These are phyloP conservation scores for Hyphodiscus hymeniophilus DNA, from an alignment of 495 filamentous ascomycete species.

Conservation along the genomic window DNA sequence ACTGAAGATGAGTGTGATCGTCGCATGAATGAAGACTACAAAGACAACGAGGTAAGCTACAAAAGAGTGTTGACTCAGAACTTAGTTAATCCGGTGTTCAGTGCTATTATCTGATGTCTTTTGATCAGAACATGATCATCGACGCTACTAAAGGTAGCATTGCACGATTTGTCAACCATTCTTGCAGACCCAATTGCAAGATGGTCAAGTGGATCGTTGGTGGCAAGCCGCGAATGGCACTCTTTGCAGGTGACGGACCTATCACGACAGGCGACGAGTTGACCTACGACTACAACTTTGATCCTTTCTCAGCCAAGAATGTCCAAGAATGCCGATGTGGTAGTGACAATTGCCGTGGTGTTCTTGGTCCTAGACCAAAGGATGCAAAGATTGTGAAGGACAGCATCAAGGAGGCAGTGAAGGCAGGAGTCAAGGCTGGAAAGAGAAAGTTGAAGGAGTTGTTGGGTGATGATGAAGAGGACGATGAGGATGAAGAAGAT, in stretches of 20 bases:
- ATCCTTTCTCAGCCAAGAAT: conserved; percentile 77
- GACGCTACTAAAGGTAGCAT: conserved; percentile 93
- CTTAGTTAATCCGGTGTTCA: conserved; percentile 28
- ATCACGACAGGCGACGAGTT: conserved; percentile 92
- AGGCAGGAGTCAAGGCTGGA: conserved; percentile 24
- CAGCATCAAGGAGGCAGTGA: conserved; percentile 34
- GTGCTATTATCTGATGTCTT: conserved; percentile 97
- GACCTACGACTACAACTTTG: conserved; percentile 99
- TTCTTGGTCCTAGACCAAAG: conserved; percentile 66
- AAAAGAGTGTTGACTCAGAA: not conserved
- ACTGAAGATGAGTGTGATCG: conserved; percentile 87
- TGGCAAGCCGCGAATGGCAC: conserved; percentile 90
- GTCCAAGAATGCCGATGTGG: conserved; percentile 80
- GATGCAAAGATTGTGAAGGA: conserved; percentile 35
- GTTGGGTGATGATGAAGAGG: conserved; percentile 26
- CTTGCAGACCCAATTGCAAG: conserved; percentile 90
- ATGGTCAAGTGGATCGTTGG: conserved; percentile 98
- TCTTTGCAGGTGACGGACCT: conserved; percentile 84
- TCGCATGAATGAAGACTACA: conserved; percentile 86
- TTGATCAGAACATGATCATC: conserved; percentile 97
- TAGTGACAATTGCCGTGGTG: conserved; percentile 64
- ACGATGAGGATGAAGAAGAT: conserved; percentile 17
- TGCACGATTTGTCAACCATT: conserved; percentile 96
- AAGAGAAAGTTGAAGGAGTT: conserved; percentile 37
- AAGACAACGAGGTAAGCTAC: conserved; percentile 71